phyloP scores from a whole-genome alignment of 2,329 filamentous ascomycete species.

The Chaetomium globosum region DNA sequence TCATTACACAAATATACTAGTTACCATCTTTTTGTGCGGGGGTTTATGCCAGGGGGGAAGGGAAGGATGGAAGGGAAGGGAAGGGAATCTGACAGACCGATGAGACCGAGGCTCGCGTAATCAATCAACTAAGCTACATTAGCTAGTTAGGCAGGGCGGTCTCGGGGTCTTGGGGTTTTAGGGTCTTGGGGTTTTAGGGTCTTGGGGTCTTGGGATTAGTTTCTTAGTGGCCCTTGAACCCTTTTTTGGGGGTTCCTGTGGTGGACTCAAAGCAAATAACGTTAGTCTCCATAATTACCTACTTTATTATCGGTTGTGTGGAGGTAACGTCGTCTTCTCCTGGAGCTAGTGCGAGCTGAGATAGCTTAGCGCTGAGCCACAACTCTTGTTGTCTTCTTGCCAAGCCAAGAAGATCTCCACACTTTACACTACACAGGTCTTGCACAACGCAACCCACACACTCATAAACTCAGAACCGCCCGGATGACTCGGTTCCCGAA shows the following conservation, averaged over 20 bases:
- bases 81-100: conserved; percentile 1
- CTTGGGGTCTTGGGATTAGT: not conserved
- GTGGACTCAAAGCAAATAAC: conserved; percentile 5
- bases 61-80: not conserved
- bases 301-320: conserved; percentile 8
- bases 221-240: not conserved
- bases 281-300: not conserved
- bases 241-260: not conserved
- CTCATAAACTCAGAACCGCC: not conserved
- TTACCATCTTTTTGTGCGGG: conserved; percentile 7
- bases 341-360: conserved; percentile 4
- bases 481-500: not conserved
- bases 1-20: conserved; percentile 16
- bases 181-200: not conserved
- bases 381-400: conserved; percentile 9
- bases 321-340: conserved; percentile 3
- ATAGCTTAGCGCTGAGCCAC: not conserved
- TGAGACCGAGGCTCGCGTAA: not conserved
- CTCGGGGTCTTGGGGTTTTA: not conserved
- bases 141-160: not conserved
- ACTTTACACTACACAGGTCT: no score
- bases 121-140: not conserved
- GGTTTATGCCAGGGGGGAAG: not conserved
- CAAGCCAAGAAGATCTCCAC: conserved; percentile 13
- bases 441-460: not conserved